A percentile compares a stretch with the other conserved stretches of the same genome.
These are phyloP conservation scores for Colletotrichum cordylinicola DNA, from an alignment of 2,329 filamentous ascomycete species.

Conservation along the genomic window DNA sequence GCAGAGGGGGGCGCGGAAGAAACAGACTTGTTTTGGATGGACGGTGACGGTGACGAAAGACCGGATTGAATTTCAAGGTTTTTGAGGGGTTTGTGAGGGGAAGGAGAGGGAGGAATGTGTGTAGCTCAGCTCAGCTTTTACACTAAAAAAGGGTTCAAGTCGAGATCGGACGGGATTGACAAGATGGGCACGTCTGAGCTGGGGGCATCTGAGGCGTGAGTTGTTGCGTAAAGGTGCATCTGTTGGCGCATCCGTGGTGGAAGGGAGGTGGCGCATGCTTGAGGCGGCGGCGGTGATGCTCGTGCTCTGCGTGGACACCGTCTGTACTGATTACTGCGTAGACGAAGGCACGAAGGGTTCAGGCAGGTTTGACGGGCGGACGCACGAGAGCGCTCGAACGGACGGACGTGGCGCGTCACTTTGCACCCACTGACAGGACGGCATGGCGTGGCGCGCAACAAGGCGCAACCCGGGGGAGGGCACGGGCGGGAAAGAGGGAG, in stretches of 20 bases:
- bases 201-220: constrained; percentile 7
- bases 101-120: not conserved
- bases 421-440: not conserved
- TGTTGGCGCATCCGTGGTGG: not conserved
- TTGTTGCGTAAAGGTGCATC: not conserved
- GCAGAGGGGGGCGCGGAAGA: not conserved
- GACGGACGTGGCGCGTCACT: not conserved
- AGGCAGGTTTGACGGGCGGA: not conserved
- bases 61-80: not conserved
- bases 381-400: not conserved
- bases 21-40: not conserved
- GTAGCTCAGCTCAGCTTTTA: not conserved
- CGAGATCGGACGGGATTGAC: constrained; percentile 21
- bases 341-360: not conserved
- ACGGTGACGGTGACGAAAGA: not conserved
- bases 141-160: not conserved
- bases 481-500: not conserved
- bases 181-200: not conserved
- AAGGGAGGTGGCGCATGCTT: not conserved
- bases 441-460: not conserved
- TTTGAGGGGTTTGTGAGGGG: not conserved
- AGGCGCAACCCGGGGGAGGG: not conserved
- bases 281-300: not conserved
- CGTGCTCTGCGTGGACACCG: not conserved
- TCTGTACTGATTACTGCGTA: not conserved